These are phyloP conservation scores for Kazachstania sp. DNA, from an alignment of 1,139 yeast species.

Conservation along the genomic window DNA sequence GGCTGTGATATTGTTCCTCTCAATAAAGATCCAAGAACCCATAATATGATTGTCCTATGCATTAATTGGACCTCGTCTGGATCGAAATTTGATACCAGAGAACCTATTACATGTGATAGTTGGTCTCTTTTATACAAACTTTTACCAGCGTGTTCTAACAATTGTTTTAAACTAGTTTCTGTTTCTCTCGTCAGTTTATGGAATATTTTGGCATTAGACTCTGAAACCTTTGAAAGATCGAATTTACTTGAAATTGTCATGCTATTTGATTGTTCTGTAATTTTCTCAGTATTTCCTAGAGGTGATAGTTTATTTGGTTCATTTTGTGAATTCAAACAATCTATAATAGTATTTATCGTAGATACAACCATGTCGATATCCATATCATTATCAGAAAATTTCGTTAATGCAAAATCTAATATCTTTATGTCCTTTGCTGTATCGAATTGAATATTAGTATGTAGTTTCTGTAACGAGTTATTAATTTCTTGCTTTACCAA, in stretches of 20 bases:
- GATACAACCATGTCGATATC: conserved; percentile 12
- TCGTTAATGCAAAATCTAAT: conserved; percentile 9
- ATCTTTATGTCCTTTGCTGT: conserved; percentile 8
- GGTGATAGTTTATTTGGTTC: neutral
- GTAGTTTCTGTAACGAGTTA: conserved; percentile 1
- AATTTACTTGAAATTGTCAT: conserved; percentile 3
- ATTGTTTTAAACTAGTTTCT: conserved; percentile 13
- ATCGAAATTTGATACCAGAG: conserved; percentile 13
- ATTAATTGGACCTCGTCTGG: conserved; percentile 2
- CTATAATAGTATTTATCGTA: conserved; percentile 16
- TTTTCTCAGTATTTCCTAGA: neutral
- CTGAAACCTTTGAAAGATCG: neutral
- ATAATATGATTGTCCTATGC: conserved; percentile 23
- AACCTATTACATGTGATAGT: conserved; percentile 7
- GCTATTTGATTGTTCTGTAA: conserved; percentile 7
- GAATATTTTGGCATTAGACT: neutral
- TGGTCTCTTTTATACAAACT: conserved; percentile 2
- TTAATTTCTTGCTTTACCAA: neutral
- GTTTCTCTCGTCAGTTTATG: conserved; percentile 4
- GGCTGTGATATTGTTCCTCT: conserved; percentile 15
- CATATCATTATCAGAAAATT: neutral
- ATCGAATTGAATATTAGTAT: conserved; percentile 13
- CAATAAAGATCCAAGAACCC: conserved; percentile 18
- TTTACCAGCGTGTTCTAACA: conserved; percentile 19
- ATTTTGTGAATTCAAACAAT: conserved; percentile 15